Conservation (phyloP, 2,329 filamentous ascomycete species). For the Dryadomyces sulphureus region DNA sequence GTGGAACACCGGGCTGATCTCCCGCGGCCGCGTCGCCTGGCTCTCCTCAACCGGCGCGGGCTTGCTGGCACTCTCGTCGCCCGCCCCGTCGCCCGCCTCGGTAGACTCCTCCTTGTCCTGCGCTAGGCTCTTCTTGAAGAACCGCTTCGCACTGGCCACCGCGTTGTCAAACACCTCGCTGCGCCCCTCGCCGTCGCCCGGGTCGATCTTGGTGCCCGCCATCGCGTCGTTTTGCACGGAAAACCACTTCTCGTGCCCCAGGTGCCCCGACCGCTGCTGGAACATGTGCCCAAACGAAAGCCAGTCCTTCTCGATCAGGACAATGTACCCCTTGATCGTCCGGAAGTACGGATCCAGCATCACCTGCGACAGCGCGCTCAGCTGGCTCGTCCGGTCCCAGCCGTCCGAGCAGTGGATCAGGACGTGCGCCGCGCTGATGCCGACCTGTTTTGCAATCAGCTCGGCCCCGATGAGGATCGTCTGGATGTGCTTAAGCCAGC, state of each 20-base stretch:
- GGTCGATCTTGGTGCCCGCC: conserved; percentile 47
- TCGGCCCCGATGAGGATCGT: conserved; percentile 72
- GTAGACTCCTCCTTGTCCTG: conserved; percentile 41
- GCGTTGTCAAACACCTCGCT: conserved; percentile 75
- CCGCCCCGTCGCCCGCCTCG: conserved; percentile 31
- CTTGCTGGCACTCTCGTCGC: conserved; percentile 7
- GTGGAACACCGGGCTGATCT: conserved; percentile 92
- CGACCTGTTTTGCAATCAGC: conserved; percentile 75
- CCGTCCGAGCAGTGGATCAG: conserved; percentile 97
- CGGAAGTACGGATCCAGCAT: conserved; percentile 93
- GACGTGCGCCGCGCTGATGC: conserved; percentile 85
- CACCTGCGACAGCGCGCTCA: conserved; percentile 81
- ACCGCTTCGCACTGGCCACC: conserved; percentile 68
- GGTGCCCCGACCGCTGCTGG: conserved; percentile 71
- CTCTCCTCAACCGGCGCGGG: conserved; percentile 24
- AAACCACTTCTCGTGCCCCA: conserved; percentile 93
- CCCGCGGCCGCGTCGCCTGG: conserved; percentile 67
- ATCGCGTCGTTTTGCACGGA: conserved; percentile 66
- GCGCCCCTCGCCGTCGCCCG: conserved; percentile 45
- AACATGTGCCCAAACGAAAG: conserved; percentile 98
- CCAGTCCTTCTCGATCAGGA: conserved; percentile 95
- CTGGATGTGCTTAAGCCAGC: conserved; percentile 82
- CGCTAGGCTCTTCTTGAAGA: conserved; percentile 72
- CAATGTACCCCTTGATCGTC: conserved; percentile 86
- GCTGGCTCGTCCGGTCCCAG: conserved; percentile 93